Base-by-base conservation (phyloP, 495 filamentous ascomycete species). In the Hypoxylon subgilvum region DNA sequence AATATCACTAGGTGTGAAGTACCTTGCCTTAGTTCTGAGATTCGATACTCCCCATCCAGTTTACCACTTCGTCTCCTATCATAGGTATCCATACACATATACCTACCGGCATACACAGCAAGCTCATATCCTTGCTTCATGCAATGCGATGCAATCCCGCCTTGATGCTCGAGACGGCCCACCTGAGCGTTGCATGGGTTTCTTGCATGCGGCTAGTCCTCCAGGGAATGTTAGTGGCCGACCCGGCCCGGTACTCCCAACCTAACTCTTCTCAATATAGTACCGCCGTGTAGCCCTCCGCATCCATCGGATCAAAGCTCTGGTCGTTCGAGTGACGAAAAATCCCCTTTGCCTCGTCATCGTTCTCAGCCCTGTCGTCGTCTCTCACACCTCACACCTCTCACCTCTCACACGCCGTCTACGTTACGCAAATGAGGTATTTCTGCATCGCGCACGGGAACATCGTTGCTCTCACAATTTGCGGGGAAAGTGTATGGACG, bases 131-230 rank as follows among this genome's bases (percentile, higher is more conserved):
- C 45, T 52, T 40, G 52, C 30, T 39, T 16, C 40, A 54, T 64
- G 54, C 61, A 55, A 58, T 64, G 61, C 54, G 21, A 57, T 50
- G 54, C 45, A 52, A 48, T 28, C 16, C 47, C 52, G 41, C 31
- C 12, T 30, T 52, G 32, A 40, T 56, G 50, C 50, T 25, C 13
- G 39, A n/a, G 50, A 53, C n/a, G n/a, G n/a, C 40, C 51, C 45
- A 35, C 36, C 51, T 28, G 23, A 43, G 44, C 21, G 48, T 64
- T 46, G 50, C 61, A 63, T 50, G 61, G 46, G 54, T 63, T 53
- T 50, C 54, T 58, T 55, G 45, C 54, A 55, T 64, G 49, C 61
- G 54, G 61, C 61, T 64, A 64, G 60, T 34, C 43, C 38, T 54
- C 38, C 48, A 52, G 22, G 31, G 60, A 58, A 46, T 38, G 36